phyloP scores from a whole-genome alignment of 2,329 filamentous ascomycete genomes.

The Aspergillus fijiensis region DNA sequence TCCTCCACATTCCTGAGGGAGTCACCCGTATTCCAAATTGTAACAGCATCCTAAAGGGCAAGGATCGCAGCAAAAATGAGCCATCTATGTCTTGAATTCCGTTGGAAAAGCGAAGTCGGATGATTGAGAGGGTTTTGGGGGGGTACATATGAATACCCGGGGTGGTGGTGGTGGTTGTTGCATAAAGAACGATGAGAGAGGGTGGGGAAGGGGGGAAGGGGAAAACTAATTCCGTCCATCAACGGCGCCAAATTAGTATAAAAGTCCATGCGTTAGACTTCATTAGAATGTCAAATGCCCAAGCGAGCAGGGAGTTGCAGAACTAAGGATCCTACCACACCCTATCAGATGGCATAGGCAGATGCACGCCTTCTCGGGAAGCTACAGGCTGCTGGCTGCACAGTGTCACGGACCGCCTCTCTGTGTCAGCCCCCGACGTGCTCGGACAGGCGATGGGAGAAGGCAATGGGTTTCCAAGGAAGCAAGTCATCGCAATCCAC shows the following conservation, averaged over 20 bases:
- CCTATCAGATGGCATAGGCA: constrained; percentile 18
- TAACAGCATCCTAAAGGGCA: constrained; percentile 4
- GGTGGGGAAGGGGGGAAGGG: neutral
- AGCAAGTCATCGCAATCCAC: neutral
- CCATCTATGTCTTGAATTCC: neutral
- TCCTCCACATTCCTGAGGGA: constrained; percentile 11
- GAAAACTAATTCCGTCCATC: neutral
- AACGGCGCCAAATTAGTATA: neutral
- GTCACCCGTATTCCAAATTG: constrained; percentile 12
- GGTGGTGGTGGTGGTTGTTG: neutral
- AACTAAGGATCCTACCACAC: neutral
- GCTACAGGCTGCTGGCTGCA: constrained; percentile 27
- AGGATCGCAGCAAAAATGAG: neutral
- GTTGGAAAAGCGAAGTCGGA: neutral
- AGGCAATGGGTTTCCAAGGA: neutral
- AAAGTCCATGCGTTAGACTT: neutral
- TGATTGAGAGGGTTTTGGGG: neutral
- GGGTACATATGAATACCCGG: neutral
- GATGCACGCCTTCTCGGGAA: constrained; percentile 19
- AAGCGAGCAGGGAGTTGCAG: neutral
- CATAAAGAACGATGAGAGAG: neutral
- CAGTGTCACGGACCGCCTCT: constrained; percentile 27
- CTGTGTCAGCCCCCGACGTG: constrained; percentile 20
- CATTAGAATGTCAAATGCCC: neutral
- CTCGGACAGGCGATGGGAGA: constrained; percentile 15